Base-by-base conservation (phyloP, 2,329 filamentous ascomycete genomes). In the Scorias spongiosa region DNA sequence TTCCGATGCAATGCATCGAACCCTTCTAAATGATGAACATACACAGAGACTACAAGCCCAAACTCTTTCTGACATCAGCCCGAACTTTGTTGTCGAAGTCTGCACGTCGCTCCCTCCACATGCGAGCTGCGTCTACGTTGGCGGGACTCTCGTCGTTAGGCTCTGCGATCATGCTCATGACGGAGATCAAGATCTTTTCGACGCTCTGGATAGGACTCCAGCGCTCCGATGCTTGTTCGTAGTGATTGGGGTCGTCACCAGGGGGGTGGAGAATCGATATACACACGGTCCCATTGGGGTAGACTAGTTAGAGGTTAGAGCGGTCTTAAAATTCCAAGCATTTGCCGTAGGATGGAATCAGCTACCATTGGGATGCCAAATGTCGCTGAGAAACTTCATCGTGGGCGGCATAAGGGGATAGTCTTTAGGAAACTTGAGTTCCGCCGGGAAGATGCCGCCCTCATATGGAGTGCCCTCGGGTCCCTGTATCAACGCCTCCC, bases 151-250 rank as follows among this genome's bases (percentile, higher is more conserved):
- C 89, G 60, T 96, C 89, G 64, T 96, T 96, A 47, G 89, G 88
- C 66, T 94, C 88, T 1, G 88, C 88, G 39, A 96, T 76, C 88
- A 96, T 96, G 65, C 86, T 94, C 82, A 96, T 96, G 48, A 96
- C 89, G 40, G 80, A 87, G 46, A 96, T 87, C 53, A 96, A 71
- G 54, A 96, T 96, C 71, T 95, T 96, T 68, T 96, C 91, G 53
- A 95, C 89, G 47, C 83, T 91, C 68, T 96, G 91, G 49, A 96
- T 94, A 10, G 89, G 89, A 26, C 83, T 89, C 89, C 89, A 96
- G 50, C 89, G 80, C 69, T 96, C 91, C 1, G 83, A 87, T 7
- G 91, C 89, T 56, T 89, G 84, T 66, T 96, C 89, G 73, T 96
- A 96, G 70, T 94, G 88, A 68, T 95, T 95, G 44, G 91, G 91